These are phyloP conservation scores for Fusarium equiseti DNA, from an alignment of 2,329 filamentous ascomycete genomes.

Conservation along the genomic window DNA sequence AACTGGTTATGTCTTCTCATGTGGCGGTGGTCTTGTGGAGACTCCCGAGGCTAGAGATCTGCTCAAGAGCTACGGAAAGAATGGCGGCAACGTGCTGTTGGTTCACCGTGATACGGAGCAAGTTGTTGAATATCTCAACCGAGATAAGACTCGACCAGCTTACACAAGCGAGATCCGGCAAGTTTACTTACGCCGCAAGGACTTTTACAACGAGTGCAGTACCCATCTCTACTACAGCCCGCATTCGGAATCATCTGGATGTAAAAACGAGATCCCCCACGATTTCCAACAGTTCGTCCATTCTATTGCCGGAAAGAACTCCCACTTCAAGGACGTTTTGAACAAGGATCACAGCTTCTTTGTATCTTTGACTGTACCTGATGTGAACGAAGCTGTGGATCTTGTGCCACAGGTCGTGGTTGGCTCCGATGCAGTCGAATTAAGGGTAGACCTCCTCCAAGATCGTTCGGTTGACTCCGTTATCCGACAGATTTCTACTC, in stretches of 20 bases:
- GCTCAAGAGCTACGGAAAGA: constrained; percentile 77
- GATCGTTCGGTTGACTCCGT: constrained; percentile 83
- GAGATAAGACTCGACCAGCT: constrained; percentile 90
- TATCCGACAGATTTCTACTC: constrained; percentile 81
- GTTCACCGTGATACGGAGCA: constrained; percentile 89
- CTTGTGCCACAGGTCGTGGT: constrained; percentile 79
- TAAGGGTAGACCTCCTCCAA: constrained; percentile 90
- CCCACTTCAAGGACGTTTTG: constrained; percentile 58
- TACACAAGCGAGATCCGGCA: constrained; percentile 93
- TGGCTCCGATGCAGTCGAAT: constrained; percentile 91
- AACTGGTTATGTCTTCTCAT: constrained; percentile 86
- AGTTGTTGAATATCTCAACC: constrained; percentile 87
- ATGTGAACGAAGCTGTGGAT: constrained; percentile 72
- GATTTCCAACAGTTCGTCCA: constrained; percentile 57
- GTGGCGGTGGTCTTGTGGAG: constrained; percentile 94
- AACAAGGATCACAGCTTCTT: constrained; percentile 85
- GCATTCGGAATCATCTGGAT: constrained; percentile 55
- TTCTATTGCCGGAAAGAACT: constrained; percentile 55
- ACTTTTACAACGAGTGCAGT: constrained; percentile 92
- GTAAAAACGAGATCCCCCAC: constrained; percentile 46
- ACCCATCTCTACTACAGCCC: constrained; percentile 95
- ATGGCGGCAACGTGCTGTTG: constrained; percentile 85
- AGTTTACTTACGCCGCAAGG: constrained; percentile 89
- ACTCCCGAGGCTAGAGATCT: constrained; percentile 81
- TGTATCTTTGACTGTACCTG: constrained; percentile 87